Conservation (phyloP, 2,329 filamentous ascomycete species). For the Fusarium longipes region DNA sequence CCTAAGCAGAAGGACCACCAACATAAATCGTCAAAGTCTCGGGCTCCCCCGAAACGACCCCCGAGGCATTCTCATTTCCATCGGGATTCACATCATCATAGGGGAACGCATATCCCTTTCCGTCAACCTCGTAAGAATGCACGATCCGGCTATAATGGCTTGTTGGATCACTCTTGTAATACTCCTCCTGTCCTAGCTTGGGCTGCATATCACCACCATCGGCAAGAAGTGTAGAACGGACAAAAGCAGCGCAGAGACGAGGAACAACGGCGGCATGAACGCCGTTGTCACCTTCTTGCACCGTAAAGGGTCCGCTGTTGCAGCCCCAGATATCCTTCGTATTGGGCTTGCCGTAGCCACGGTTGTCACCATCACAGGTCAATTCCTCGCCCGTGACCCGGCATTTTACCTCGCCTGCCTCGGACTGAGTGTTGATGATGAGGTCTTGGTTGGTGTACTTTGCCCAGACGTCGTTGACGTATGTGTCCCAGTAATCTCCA, state of each 20-base stretch:
- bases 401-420: conserved; percentile 55
- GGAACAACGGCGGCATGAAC: conserved; percentile 58
- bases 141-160: conserved; percentile 71
- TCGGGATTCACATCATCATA: conserved; percentile 75
- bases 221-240: conserved; percentile 59
- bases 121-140: conserved; percentile 69
- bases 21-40: conserved; percentile 47
- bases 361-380: conserved; percentile 56
- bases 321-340: conserved; percentile 63
- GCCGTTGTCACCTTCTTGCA: conserved; percentile 52
- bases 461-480: conserved; percentile 61
- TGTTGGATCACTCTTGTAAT: conserved; percentile 59
- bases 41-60: conserved; percentile 46
- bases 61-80: conserved; percentile 64
- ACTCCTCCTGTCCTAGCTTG: conserved; percentile 49
- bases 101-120: conserved; percentile 72
- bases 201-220: conserved; percentile 61
- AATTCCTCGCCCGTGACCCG: conserved; percentile 52
- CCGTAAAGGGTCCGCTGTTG: conserved; percentile 60
- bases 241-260: conserved; percentile 63
- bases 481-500: conserved; percentile 56
- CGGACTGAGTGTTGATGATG: conserved; percentile 57
- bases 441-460: conserved; percentile 54
- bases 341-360: conserved; percentile 56
- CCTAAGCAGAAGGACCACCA: conserved; percentile 31